These are phyloP conservation scores for Backusella luteola DNA, from an alignment of 192 early-diverging fungal genomes.

Conservation along the genomic window DNA sequence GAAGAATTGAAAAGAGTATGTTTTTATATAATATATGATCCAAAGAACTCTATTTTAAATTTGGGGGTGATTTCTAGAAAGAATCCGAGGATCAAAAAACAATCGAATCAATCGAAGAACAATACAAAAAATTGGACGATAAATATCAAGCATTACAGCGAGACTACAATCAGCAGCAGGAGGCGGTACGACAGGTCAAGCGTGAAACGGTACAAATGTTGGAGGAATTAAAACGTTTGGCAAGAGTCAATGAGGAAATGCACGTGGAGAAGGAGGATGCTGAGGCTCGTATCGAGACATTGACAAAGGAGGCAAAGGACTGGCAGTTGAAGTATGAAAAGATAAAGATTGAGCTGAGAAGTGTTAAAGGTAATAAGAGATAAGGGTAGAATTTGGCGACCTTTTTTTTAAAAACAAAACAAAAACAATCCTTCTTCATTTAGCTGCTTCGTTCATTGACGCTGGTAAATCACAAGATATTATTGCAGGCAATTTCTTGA, in stretches of 20 bases:
- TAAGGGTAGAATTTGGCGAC: no score
- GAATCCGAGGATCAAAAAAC: constrained; percentile 9
- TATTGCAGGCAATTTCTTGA: constrained; percentile 28
- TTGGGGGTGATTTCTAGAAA: neutral
- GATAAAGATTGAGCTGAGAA: constrained; percentile 47
- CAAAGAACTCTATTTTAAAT: neutral
- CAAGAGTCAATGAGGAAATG: constrained; percentile 61
- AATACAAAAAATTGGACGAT: constrained; percentile 23
- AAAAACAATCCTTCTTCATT: neutral
- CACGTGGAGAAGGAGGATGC: constrained; percentile 47
- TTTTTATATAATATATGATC: neutral
- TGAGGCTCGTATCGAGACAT: constrained; percentile 44
- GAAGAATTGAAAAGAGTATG: neutral
- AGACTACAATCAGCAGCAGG: constrained; percentile 68
- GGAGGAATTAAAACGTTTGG: constrained; percentile 64
- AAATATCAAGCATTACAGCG: constrained; percentile 62
- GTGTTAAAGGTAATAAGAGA: constrained; percentile 41
- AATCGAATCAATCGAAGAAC: constrained; percentile 18
- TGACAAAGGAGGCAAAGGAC: constrained; percentile 43
- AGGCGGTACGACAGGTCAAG: constrained; percentile 70
- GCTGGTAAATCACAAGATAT: constrained; percentile 18
- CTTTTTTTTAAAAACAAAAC: neutral
- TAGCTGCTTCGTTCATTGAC: constrained; percentile 6
- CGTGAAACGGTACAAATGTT: constrained; percentile 68
- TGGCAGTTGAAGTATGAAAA: constrained; percentile 53